A percentile compares a stretch with the other conserved stretches of the same genome.
These are phyloP conservation scores for Collybiopsis confluens DNA, from an alignment of 768 basidiomycete species.

Conservation along the genomic window DNA sequence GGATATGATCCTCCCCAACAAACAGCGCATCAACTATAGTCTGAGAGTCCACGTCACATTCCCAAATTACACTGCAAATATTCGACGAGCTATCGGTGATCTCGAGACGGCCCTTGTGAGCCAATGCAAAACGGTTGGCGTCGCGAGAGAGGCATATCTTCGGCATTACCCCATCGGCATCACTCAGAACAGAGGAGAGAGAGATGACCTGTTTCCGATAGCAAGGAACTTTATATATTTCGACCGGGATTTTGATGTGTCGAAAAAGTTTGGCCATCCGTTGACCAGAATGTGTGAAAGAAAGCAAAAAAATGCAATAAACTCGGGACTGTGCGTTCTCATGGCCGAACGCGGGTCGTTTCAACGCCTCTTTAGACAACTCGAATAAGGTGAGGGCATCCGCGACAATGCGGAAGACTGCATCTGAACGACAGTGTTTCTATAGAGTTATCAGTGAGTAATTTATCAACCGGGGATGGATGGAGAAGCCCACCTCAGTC, in stretches of 20 bases:
- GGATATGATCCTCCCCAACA: background rate
- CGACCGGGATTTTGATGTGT: background rate
- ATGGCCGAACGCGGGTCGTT: background rate
- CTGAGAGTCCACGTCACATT: background rate
- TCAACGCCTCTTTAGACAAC: background rate
- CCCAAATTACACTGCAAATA: background rate
- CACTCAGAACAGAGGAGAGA: background rate
- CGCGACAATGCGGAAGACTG: background rate
- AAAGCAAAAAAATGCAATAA: slow-evolving; percentile 4
- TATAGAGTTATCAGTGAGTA: background rate
- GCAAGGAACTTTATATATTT: background rate
- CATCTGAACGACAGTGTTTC: background rate
- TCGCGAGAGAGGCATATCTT: background rate
- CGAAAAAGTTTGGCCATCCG: background rate
- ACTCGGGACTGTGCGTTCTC: background rate
- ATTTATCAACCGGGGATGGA: too few relatives aligned
- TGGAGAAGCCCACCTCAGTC: background rate
- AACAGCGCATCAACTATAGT: background rate
- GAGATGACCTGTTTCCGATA: slow-evolving; percentile 1
- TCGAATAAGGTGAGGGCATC: background rate
- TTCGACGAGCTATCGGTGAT: background rate
- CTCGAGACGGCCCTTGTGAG: background rate
- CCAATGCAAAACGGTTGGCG: background rate
- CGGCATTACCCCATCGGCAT: background rate
- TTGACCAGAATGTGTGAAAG: background rate